Evolutionary conservation across 1,284 basidiomycete genomes (phyloP).

Genomic region (Schizophyllum commune): DNA sequence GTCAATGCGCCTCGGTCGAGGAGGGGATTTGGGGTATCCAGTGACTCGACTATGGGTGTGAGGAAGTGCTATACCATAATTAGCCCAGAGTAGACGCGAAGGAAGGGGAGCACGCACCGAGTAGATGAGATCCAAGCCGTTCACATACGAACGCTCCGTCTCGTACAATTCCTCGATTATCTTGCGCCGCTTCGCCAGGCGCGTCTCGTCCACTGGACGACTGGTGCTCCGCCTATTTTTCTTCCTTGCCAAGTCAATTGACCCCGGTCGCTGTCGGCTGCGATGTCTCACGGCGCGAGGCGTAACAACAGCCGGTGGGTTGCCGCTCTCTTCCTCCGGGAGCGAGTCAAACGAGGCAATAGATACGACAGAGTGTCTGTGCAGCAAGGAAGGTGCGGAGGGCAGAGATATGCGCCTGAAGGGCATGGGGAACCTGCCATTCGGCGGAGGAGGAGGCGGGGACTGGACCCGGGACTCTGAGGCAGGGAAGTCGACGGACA

Average conservation of each 20-base stretch:
- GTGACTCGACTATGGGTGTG: constrained; percentile 63
- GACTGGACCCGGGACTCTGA: background rate
- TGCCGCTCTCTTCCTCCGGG: constrained; percentile 35
- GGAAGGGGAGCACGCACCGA: constrained; percentile 39
- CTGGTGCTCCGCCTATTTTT: constrained; percentile 21
- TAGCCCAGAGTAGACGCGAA: background rate
- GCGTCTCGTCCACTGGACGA: constrained; percentile 29
- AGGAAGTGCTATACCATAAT: constrained; percentile 57
- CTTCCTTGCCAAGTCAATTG: constrained; percentile 26
- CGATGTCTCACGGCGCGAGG: constrained; percentile 13
- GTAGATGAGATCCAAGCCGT: constrained; percentile 76
- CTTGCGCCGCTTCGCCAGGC: constrained; percentile 40
- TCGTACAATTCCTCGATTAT: constrained; percentile 71
- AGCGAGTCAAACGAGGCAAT: constrained; percentile 63
- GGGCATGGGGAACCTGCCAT: constrained; percentile 25
- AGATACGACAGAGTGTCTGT: constrained; percentile 60
- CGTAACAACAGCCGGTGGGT: constrained; percentile 9
- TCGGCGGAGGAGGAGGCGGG: no score
- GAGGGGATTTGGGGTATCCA: constrained; percentile 58
- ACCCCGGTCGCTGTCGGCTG: constrained; percentile 15
- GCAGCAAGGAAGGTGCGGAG: constrained; percentile 41
- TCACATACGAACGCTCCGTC: constrained; percentile 74
- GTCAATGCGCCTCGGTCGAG: constrained; percentile 64
- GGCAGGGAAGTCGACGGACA: background rate
- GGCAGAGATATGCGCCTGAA: constrained; percentile 75